phyloP scores from a whole-genome alignment of 306 rosid species.

The Citrullus amarus region DNA sequence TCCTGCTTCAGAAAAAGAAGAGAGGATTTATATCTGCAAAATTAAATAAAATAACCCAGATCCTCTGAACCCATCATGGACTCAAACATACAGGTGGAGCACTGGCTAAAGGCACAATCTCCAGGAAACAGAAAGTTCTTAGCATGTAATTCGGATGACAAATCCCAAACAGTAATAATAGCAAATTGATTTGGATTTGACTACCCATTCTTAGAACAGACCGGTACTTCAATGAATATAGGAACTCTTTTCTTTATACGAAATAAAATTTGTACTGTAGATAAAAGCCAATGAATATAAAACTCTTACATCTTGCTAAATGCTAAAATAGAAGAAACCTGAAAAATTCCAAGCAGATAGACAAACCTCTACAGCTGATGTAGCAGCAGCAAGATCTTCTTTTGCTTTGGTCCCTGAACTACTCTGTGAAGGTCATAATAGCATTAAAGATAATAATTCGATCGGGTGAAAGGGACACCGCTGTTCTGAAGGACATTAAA shows the following conservation, averaged over 20 bases:
- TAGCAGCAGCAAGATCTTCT: constrained; percentile 97
- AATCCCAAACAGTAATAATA: background rate
- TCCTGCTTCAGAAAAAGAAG: constrained; percentile 42
- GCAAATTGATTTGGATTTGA: background rate
- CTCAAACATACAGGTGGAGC: background rate
- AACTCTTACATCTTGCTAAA: background rate
- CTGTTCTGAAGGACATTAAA: background rate
- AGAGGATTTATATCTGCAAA: background rate
- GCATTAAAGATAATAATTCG: constrained; percentile 18
- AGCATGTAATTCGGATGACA: background rate
- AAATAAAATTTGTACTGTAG: background rate
- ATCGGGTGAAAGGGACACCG: background rate
- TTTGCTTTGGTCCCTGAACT: constrained; percentile 94
- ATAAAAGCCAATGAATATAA: background rate
- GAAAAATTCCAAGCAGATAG: background rate
- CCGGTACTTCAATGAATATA: background rate
- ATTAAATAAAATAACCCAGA: background rate
- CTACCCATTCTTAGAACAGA: background rate
- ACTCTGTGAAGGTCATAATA: constrained; percentile 41
- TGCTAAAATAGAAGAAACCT: background rate
- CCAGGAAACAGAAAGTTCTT: background rate
- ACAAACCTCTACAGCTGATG: constrained; percentile 73
- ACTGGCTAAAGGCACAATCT: background rate
- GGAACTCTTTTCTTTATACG: background rate
- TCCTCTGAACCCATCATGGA: background rate